phyloP scores from a whole-genome alignment of 1,139 yeast genomes.

The Diutina catenulata region DNA sequence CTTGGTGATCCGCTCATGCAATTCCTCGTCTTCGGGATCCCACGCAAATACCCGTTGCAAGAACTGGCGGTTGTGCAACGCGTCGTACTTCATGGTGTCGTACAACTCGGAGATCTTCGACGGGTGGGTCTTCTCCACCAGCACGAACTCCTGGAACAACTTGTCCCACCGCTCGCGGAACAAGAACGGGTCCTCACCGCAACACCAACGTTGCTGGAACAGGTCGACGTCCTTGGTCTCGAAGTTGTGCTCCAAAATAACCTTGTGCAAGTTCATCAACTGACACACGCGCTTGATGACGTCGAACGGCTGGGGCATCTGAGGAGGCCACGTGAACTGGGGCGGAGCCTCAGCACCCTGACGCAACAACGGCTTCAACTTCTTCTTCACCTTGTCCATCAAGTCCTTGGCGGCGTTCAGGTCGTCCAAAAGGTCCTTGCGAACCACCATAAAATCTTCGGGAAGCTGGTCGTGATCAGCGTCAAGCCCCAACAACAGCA shows the following conservation, averaged over 20 bases:
- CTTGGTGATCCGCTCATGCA: constrained; percentile 23
- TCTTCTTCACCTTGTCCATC: constrained; percentile 97
- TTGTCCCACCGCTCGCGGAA: constrained; percentile 98
- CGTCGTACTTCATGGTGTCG: constrained; percentile 98
- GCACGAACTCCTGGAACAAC: constrained; percentile 80
- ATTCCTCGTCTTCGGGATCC: constrained; percentile 41
- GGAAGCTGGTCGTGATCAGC: constrained; percentile 34
- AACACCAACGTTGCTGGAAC: constrained; percentile 86
- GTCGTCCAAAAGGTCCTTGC: constrained; percentile 90
- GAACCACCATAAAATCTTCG: constrained; percentile 65
- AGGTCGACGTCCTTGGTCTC: constrained; percentile 49
- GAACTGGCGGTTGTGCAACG: constrained; percentile 86
- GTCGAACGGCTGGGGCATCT: constrained; percentile 93
- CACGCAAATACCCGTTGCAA: constrained; percentile 74
- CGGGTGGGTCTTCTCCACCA: constrained; percentile 95
- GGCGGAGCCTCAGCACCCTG: constrained; percentile 98
- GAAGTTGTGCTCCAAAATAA: constrained; percentile 76
- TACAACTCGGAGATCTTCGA: constrained; percentile 92
- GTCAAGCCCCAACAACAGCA: constrained; percentile 62
- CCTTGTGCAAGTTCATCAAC: constrained; percentile 84
- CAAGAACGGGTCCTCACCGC: constrained; percentile 85
- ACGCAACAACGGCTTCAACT: constrained; percentile 83
- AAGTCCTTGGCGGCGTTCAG: constrained; percentile 96
- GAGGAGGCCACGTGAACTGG: constrained; percentile 97
- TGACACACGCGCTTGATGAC: constrained; percentile 92